phyloP scores from a whole-genome alignment of 2,329 filamentous ascomycete species.

The Diaporthe sp. region DNA sequence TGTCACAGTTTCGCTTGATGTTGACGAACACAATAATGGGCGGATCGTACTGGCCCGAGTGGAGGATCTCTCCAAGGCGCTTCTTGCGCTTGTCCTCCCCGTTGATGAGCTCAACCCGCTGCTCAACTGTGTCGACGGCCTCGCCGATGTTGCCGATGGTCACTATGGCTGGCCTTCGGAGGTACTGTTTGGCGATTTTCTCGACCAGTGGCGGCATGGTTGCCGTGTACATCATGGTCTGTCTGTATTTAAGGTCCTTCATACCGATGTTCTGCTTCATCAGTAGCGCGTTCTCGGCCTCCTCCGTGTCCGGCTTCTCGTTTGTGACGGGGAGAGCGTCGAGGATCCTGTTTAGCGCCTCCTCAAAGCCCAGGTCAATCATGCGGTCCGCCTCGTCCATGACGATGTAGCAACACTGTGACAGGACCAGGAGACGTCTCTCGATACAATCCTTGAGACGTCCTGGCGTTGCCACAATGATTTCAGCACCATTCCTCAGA shows the following conservation, averaged over 20 bases:
- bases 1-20: constrained; percentile 98
- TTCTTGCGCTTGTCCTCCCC: constrained; percentile 98
- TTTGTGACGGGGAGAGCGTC: constrained; percentile 93
- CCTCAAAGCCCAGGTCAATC: constrained; percentile 98
- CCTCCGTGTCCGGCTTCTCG: constrained; percentile 94
- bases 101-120: constrained; percentile 90
- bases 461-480: constrained; percentile 98
- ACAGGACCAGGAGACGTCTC: constrained; percentile 87
- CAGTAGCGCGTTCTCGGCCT: constrained; percentile 86
- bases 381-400: constrained; percentile 99
- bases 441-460: constrained; percentile 98
- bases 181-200: constrained; percentile 96
- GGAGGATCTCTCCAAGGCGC: constrained; percentile 90
- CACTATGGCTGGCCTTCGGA: constrained; percentile 91
- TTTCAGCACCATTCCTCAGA: constrained; percentile 92
- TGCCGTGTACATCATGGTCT: constrained; percentile 99
- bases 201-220: constrained; percentile 96
- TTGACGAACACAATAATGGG: constrained; percentile 99
- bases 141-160: constrained; percentile 96
- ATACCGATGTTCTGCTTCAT: constrained; percentile 86
- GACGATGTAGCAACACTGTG: constrained; percentile 98
- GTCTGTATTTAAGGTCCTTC: constrained; percentile 82
- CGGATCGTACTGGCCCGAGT: constrained; percentile 82
- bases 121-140: constrained; percentile 97
- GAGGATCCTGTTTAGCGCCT: constrained; percentile 96